phyloP scores from a whole-genome alignment of 179 eudicot species.

The Camellia oleifera region DNA sequence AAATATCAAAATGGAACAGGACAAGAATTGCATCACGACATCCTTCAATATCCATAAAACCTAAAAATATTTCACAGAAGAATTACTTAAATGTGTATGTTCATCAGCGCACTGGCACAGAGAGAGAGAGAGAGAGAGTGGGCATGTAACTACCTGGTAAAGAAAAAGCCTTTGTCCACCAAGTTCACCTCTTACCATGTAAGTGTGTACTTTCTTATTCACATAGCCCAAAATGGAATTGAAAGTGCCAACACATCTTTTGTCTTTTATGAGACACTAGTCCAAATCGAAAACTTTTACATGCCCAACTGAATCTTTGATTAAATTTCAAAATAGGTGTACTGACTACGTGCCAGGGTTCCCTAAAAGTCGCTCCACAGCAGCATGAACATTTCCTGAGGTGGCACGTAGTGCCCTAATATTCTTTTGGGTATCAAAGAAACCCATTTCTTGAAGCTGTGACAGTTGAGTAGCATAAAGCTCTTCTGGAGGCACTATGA shows the following conservation, averaged over 20 bases:
- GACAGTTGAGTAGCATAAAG: conserved; percentile 87
- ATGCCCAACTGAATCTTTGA: conserved; percentile 4
- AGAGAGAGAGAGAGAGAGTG: background rate
- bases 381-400: conserved; percentile 92
- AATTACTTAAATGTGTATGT: conserved; percentile 15
- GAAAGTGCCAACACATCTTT: conserved; percentile 23
- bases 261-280: conserved; percentile 22
- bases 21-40: background rate
- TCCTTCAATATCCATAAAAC: background rate
- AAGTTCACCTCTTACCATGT: conserved; percentile 27
- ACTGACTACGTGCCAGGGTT: conserved; percentile 58
- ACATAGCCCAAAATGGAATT: conserved; percentile 30
- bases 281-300: conserved; percentile 22
- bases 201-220: conserved; percentile 33
- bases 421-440: conserved; percentile 81
- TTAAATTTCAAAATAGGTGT: background rate
- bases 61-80: conserved; percentile 9
- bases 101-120: conserved; percentile 5
- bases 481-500: conserved; percentile 91
- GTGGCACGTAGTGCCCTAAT: conserved; percentile 85
- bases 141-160: conserved; percentile 17
- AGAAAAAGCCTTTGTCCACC: conserved; percentile 32
- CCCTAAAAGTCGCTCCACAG: conserved; percentile 88
- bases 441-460: conserved; percentile 99
- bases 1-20: background rate